A percentile compares a stretch with the other conserved stretches of the same genome.
Evolutionary conservation across 148 eudicot species (phyloP).

Genomic region (Amaranthus cruentus): DNA sequence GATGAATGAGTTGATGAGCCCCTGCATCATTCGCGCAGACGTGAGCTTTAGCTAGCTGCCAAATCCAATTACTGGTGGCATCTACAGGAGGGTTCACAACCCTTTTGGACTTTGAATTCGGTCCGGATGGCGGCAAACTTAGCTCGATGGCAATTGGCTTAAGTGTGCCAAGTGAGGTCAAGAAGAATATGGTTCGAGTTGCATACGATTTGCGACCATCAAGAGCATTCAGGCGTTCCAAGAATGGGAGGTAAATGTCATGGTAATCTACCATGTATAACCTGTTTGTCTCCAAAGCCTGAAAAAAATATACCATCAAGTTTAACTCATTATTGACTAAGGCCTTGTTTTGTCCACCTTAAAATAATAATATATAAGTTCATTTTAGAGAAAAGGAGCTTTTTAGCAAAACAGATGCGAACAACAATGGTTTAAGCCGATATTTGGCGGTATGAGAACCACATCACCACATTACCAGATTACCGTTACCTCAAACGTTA

Average conservation of each 20-base stretch:
- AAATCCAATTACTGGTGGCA: slow-evolving; percentile 57
- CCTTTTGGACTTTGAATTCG: slow-evolving; percentile 45
- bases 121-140: slow-evolving; percentile 26
- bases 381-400: too few relatives aligned
- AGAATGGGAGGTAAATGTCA: slow-evolving; percentile 22
- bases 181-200: slow-evolving; percentile 34
- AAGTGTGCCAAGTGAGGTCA: slow-evolving; percentile 13
- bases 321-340: not conserved
- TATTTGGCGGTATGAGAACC: too few relatives aligned
- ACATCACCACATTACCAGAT: too few relatives aligned
- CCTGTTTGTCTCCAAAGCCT: slow-evolving; percentile 30
- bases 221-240: slow-evolving; percentile 18
- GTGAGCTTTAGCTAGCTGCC: slow-evolving; percentile 76
- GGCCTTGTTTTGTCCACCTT: too few relatives aligned
- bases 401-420: too few relatives aligned
- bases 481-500: too few relatives aligned
- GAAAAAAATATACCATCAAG: not conserved
- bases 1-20: slow-evolving; percentile 60
- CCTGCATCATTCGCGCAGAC: slow-evolving; percentile 68
- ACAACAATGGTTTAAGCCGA: too few relatives aligned
- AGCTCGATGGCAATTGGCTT: slow-evolving; percentile 35
- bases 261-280: slow-evolving; percentile 35
- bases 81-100: slow-evolving; percentile 39
- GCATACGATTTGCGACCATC: slow-evolving; percentile 25
- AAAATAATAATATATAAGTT: too few relatives aligned